Evolutionary conservation across 2,329 filamentous ascomycete genomes (phyloP).

Genomic region (Penicillium hesseltinei): DNA sequence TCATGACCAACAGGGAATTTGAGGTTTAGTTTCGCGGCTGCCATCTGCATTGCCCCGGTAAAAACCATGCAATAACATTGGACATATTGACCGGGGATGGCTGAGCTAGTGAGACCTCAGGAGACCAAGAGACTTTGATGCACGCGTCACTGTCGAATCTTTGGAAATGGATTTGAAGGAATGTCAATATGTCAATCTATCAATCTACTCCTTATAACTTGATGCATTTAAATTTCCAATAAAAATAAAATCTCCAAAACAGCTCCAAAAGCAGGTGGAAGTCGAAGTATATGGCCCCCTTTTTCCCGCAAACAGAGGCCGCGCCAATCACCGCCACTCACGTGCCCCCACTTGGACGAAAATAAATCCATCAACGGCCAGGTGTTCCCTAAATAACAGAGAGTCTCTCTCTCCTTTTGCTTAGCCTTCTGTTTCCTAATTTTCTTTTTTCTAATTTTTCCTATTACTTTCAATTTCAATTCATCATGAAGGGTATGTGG

Average conservation of each 20-base stretch:
- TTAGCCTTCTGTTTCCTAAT: slow-evolving; percentile 8
- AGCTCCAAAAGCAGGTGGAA: background rate
- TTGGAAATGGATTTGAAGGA: background rate
- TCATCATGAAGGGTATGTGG: slow-evolving; percentile 47
- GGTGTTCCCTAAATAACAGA: slow-evolving; percentile 30
- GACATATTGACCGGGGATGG: slow-evolving; percentile 14
- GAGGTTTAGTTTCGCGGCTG: slow-evolving; percentile 16
- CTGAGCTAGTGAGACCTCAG: slow-evolving; percentile 11
- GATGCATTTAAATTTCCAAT: background rate
- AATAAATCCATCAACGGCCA: slow-evolving; percentile 31
- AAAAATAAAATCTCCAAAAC: background rate
- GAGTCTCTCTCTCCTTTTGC: slow-evolving; percentile 18
- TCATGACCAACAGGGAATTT: slow-evolving; percentile 16
- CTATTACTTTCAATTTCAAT: slow-evolving; percentile 6
- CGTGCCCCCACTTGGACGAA: slow-evolving; percentile 28
- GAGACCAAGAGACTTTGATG: background rate
- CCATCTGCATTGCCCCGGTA: slow-evolving; percentile 7
- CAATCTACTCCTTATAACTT: background rate
- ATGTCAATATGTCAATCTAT: background rate
- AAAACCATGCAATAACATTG: slow-evolving; percentile 17
- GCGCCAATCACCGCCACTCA: slow-evolving; percentile 25
- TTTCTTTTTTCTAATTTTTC: background rate
- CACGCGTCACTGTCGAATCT: background rate
- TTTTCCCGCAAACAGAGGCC: slow-evolving; percentile 28
- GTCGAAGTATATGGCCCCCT: slow-evolving; percentile 15